A percentile compares a stretch with the other conserved stretches of the same genome.
Evolutionary conservation across 768 basidiomycete species (phyloP).

Genomic region (Podaxis mareebaensis): DNA sequence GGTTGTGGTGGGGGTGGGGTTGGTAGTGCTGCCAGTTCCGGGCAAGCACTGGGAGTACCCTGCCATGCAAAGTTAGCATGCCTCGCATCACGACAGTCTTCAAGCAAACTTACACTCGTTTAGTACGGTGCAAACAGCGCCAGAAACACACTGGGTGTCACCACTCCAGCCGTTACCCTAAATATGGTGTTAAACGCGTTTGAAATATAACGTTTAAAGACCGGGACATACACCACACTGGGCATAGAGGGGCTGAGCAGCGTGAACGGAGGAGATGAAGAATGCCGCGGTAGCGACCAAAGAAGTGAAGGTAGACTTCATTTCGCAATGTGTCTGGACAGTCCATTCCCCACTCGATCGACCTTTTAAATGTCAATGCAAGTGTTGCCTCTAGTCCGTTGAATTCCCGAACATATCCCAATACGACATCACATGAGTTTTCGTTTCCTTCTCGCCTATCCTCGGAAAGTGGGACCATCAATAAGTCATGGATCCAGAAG

Average conservation of each 20-base stretch:
- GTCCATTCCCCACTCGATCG: background rate
- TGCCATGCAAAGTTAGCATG: slow-evolving; percentile 20
- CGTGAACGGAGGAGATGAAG: slow-evolving; percentile 22
- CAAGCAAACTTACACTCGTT: slow-evolving; percentile 38
- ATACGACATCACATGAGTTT: slow-evolving; percentile 8
- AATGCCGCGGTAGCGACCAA: slow-evolving; percentile 27
- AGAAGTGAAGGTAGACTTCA: slow-evolving; percentile 27
- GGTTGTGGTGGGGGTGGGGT: slow-evolving; percentile 12
- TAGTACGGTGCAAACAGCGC: slow-evolving; percentile 34
- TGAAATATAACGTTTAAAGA: background rate
- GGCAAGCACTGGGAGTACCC: slow-evolving; percentile 49
- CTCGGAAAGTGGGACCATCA: background rate
- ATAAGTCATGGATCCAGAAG: background rate
- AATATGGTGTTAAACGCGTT: slow-evolving; percentile 5
- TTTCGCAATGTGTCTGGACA: background rate
- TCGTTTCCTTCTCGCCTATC: background rate
- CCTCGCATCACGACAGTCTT: background rate
- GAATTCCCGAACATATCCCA: slow-evolving; percentile 15
- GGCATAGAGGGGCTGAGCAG: slow-evolving; percentile 39
- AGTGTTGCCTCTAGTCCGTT: slow-evolving; percentile 7
- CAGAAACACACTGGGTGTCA: slow-evolving; percentile 41
- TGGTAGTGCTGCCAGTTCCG: slow-evolving; percentile 24
- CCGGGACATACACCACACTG: slow-evolving; percentile 43
- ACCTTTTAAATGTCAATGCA: slow-evolving; percentile 9
- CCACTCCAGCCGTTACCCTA: slow-evolving; percentile 44